Evolutionary conservation across 306 rosid genomes (phyloP).

Genomic region (Hippophae gyantsensis): DNA sequence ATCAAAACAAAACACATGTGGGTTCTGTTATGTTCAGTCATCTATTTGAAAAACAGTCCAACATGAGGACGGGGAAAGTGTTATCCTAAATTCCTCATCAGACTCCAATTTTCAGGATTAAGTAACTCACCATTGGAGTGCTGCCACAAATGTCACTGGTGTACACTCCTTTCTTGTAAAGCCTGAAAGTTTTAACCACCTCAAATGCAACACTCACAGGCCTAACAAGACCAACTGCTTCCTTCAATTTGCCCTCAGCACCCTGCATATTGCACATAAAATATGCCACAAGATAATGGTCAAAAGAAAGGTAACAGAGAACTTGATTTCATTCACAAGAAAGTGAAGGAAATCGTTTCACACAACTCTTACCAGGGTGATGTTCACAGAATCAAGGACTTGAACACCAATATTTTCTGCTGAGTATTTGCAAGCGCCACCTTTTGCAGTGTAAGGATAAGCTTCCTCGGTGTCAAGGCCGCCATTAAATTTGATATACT

Average conservation of each 20-base stretch:
- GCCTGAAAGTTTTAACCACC: constrained; percentile 43
- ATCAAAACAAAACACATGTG: no score
- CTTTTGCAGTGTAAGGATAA: constrained; percentile 61
- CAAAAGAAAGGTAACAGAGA: background rate
- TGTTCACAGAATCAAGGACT: constrained; percentile 63
- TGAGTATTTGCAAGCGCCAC: constrained; percentile 54
- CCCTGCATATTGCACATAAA: constrained; percentile 38
- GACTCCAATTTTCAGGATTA: background rate
- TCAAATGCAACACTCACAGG: constrained; percentile 94
- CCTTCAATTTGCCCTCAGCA: constrained; percentile 82
- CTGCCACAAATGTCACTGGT: constrained; percentile 61
- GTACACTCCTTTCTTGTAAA: constrained; percentile 71
- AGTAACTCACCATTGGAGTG: constrained; percentile 51
- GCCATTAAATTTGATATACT: constrained; percentile 79
- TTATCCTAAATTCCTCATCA: background rate
- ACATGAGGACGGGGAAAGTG: no score
- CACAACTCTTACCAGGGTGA: constrained; percentile 51
- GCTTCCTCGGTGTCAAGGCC: constrained; percentile 83
- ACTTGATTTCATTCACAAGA: background rate
- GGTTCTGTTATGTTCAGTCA: no score
- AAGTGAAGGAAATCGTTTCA: background rate
- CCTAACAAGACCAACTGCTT: constrained; percentile 74
- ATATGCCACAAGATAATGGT: constrained; percentile 12
- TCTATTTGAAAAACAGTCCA: no score
- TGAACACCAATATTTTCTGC: constrained; percentile 54